Percentiles rank a stretch among this genome's conserved stretches.
Conservation (phyloP, 192 early-diverging fungal species). For the Lobosporangium transversale region DNA sequence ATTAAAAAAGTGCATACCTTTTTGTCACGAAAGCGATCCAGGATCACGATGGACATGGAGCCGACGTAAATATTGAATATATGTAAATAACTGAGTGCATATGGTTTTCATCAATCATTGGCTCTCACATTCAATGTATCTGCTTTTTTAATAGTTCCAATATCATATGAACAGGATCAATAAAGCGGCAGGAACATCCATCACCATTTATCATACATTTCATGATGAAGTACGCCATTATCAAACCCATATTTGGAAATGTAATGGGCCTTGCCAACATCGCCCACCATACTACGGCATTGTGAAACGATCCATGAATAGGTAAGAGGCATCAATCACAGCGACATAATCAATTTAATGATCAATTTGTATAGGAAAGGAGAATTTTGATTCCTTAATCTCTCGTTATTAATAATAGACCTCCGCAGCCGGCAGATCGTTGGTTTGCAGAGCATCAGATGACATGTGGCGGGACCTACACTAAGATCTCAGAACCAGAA, state of each 20-base stretch:
- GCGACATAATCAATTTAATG: neutral
- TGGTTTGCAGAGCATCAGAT: slow-evolving; percentile 71
- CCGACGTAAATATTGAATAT: slow-evolving; percentile 21
- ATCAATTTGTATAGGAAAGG: too few relatives aligned
- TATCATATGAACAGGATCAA: slow-evolving; percentile 65
- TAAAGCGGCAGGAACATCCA: slow-evolving; percentile 55
- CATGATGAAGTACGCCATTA: slow-evolving; percentile 74
- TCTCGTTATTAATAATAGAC: slow-evolving; percentile 23
- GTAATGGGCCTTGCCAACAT: slow-evolving; percentile 65
- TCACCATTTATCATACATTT: slow-evolving; percentile 77
- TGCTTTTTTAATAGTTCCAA: slow-evolving; percentile 51
- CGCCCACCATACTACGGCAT: slow-evolving; percentile 68
- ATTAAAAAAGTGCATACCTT: slow-evolving; percentile 63
- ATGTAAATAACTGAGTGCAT: neutral
- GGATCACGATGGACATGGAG: slow-evolving; percentile 72
- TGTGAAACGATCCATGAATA: slow-evolving; percentile 71
- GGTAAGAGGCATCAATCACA: slow-evolving; percentile 11
- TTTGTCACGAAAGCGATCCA: slow-evolving; percentile 66
- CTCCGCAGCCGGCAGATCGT: slow-evolving; percentile 72
- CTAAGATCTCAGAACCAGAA: slow-evolving; percentile 69
- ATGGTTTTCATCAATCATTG: neutral
- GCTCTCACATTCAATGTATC: neutral
- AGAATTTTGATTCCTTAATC: neutral
- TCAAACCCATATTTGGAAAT: slow-evolving; percentile 74
- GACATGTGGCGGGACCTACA: slow-evolving; percentile 71